Percentiles rank a stretch among this genome's conserved stretches.
These are phyloP conservation scores for Aspergillus steynii DNA, from an alignment of 495 filamentous ascomycete genomes.

Conservation along the genomic window DNA sequence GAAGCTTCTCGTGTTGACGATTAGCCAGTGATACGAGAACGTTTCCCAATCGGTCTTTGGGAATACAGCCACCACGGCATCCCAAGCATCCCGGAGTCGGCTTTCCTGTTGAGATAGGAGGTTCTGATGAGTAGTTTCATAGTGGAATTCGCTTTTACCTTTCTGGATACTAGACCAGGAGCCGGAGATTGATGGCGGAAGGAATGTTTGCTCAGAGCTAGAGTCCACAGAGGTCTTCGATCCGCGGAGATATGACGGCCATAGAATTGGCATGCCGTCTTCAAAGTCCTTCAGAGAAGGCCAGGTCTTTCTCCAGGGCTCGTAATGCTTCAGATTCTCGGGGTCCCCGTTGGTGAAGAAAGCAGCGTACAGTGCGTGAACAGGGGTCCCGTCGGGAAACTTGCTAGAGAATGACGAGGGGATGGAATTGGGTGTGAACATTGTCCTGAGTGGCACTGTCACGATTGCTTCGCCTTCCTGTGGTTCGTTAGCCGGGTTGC, in stretches of 20 bases:
- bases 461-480: constrained; percentile 57
- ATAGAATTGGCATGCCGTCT: constrained; percentile 67
- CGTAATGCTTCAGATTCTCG: constrained; percentile 34
- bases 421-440: constrained; percentile 62
- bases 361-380: constrained; percentile 72
- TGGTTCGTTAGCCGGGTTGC: not conserved
- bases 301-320: constrained; percentile 68
- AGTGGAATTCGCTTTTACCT: constrained; percentile 21
- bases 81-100: constrained; percentile 66
- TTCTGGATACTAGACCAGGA: constrained; percentile 34
- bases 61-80: constrained; percentile 50
- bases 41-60: constrained; percentile 50
- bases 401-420: constrained; percentile 44
- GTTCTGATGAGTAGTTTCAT: constrained; percentile 41
- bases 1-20: constrained; percentile 83
- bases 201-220: constrained; percentile 13
- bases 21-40: constrained; percentile 74
- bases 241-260: constrained; percentile 47
- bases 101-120: constrained; percentile 61
- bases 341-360: constrained; percentile 56
- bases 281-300: constrained; percentile 61
- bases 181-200: constrained; percentile 47
- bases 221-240: not conserved
- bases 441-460: constrained; percentile 60
- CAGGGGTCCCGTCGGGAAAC: constrained; percentile 53